Evolutionary conservation across 2,329 filamentous ascomycete genomes (phyloP).

Genomic region (Escovopsis weberi): DNA sequence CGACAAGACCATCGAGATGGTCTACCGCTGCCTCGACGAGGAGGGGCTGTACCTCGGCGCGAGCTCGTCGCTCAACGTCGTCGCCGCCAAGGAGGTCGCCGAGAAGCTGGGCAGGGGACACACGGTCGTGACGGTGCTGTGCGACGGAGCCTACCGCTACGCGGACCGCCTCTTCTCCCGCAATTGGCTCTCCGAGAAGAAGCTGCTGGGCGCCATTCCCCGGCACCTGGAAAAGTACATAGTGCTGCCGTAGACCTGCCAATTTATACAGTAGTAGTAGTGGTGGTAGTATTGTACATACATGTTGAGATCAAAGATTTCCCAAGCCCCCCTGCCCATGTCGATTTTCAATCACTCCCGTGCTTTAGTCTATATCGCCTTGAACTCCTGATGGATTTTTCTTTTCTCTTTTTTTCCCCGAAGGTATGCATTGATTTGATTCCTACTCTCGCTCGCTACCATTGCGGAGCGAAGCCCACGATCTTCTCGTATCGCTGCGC

Average conservation of each 20-base stretch:
- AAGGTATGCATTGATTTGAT: neutral
- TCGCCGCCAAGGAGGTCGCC: slow-evolving; percentile 85
- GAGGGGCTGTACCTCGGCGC: slow-evolving; percentile 92
- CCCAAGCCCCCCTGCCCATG: slow-evolving; percentile 2
- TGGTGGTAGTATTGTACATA: slow-evolving; percentile 12
- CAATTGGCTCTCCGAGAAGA: slow-evolving; percentile 83
- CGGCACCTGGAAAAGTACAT: slow-evolving; percentile 85
- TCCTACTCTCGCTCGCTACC: slow-evolving; percentile 7
- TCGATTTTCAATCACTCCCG: too few species aligned
- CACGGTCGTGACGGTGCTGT: slow-evolving; percentile 86
- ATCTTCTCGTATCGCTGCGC: slow-evolving; percentile 13
- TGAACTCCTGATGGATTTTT: slow-evolving; percentile 1
- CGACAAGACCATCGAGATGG: slow-evolving; percentile 94
- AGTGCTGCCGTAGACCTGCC: slow-evolving; percentile 52
- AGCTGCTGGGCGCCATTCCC: slow-evolving; percentile 65
- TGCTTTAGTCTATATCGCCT: neutral
- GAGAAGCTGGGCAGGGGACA: slow-evolving; percentile 77
- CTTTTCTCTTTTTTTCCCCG: neutral
- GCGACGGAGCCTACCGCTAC: slow-evolving; percentile 94
- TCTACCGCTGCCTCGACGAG: slow-evolving; percentile 89
- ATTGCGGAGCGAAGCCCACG: slow-evolving; percentile 15
- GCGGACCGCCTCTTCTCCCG: slow-evolving; percentile 85
- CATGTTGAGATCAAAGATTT: slow-evolving; percentile 11
- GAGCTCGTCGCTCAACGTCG: slow-evolving; percentile 87
- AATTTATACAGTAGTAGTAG: neutral